Conservation (phyloP, 352 stramenopile species). For the Globisporangium nunn region DNA sequence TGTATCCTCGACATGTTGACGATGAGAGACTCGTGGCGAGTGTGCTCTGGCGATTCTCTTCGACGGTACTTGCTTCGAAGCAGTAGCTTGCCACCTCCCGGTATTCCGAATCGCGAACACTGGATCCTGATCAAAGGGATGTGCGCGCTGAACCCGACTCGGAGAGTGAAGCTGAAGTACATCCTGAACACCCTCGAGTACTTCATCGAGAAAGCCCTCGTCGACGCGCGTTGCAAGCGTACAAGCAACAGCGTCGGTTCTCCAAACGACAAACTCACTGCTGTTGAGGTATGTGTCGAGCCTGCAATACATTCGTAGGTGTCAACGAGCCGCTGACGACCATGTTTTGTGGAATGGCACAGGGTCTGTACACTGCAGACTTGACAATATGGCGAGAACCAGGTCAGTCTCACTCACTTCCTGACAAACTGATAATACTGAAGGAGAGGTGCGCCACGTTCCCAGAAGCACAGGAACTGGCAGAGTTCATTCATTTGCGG, state of each 20-base stretch:
- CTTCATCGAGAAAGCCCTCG: neutral
- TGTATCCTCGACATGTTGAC: constrained; percentile 6
- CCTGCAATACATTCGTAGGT: neutral
- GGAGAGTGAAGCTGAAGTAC: neutral
- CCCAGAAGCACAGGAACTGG: neutral
- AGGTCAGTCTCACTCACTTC: neutral
- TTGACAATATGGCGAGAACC: neutral
- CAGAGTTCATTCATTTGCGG: neutral
- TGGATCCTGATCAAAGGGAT: constrained; percentile 10
- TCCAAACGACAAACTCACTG: neutral
- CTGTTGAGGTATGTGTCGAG: neutral
- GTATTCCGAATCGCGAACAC: neutral
- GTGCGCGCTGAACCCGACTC: neutral
- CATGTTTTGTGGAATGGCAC: neutral
- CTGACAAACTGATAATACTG: neutral
- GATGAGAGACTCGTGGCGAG: constrained; percentile 1
- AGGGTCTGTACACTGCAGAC: neutral
- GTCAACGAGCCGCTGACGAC: neutral
- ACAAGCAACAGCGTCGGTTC: neutral
- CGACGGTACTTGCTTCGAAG: constrained; percentile 2
- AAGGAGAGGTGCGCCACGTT: neutral
- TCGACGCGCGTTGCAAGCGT: neutral
- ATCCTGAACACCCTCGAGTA: neutral
- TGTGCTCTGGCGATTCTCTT: neutral
- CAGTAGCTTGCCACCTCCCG: neutral